Base-by-base conservation (phyloP, 1,139 yeast species). In the Hyphopichia wangnamkhiaoensis region DNA sequence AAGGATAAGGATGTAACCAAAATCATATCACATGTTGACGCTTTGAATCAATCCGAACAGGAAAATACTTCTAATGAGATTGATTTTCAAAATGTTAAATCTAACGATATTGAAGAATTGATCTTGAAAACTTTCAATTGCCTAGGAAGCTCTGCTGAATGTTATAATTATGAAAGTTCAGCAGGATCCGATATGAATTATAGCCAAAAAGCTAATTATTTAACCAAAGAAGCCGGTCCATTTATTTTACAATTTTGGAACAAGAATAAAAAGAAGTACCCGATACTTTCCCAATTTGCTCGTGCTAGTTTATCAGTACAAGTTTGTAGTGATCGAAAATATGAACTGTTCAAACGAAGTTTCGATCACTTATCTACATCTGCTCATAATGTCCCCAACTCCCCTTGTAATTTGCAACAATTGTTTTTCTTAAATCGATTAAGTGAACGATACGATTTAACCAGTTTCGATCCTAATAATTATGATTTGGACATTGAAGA, bases 81-180 rank as follows among this genome's bases (percentile, higher is more conserved):
- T n/a, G 35, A 33, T 19, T 19, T 12, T 8, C 40, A 19, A 8
- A n/a, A 35, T 13, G 5, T 27, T 14, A 14, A 28, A 7, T 3
- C 33, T n/a, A 28, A 5, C n/a, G 8, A 40, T 25, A 33, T 61
- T 3, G 65, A 61, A 41, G 62, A 56, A 10, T 41, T 57, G 44
- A 54, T 61, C 14, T 48, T 60, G 56, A 50, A 53, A 37, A 48
- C 52, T 26, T 61, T 61, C 41, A 55, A 59, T 36, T 61, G 66
- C 40, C 52, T 59, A 4, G 65, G 65, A 1, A 58, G 49, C 34
- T 48, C 59, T 7, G 52, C 56, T 20, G 66, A 61, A 40, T 55
- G 61, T 30, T 50, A 56, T 31, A 38, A 43, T 17, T 61, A 57
- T 42, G 66, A 61, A 42, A 52, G 60, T 5, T 49, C 54, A 4